Evolutionary conservation across 345 rosid genomes (phyloP).

Genomic region (Arabis hirsuta): DNA sequence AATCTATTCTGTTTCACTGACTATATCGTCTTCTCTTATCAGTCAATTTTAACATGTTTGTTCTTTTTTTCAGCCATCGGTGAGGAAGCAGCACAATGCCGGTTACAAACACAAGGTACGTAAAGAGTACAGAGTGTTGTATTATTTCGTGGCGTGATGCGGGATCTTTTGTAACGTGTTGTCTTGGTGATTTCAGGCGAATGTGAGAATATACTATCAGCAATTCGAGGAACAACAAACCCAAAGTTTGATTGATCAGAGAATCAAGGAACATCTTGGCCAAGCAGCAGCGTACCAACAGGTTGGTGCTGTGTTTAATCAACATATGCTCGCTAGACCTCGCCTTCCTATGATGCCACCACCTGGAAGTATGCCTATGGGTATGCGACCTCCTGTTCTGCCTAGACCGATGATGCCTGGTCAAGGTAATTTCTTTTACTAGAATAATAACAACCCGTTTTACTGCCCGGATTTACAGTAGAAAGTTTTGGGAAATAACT

Average conservation of each 20-base stretch:
- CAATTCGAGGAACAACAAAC: slow-evolving; percentile 99
- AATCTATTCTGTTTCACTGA: slow-evolving; percentile 1
- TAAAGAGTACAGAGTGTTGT: not conserved
- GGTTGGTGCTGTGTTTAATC: slow-evolving; percentile 91
- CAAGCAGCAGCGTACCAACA: slow-evolving; percentile 86
- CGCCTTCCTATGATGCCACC: slow-evolving; percentile 79
- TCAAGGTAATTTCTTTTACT: slow-evolving; percentile 36
- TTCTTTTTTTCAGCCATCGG: slow-evolving; percentile 78
- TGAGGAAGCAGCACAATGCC: slow-evolving; percentile 98
- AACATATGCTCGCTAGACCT: slow-evolving; percentile 80
- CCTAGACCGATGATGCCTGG: slow-evolving; percentile 80
- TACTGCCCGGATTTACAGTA: not conserved
- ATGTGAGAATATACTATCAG: slow-evolving; percentile 89
- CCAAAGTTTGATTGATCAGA: slow-evolving; percentile 92
- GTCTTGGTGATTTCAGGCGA: slow-evolving; percentile 61
- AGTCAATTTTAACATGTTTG: not conserved
- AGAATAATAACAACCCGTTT: not conserved
- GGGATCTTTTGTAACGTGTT: not conserved
- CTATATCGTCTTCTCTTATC: not conserved
- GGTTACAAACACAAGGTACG: slow-evolving; percentile 98
- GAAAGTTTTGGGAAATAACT: not conserved
- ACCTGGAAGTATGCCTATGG: slow-evolving; percentile 56
- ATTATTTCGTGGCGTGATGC: not conserved
- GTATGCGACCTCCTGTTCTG: slow-evolving; percentile 85
- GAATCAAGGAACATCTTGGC: slow-evolving; percentile 94